A percentile compares a stretch with the other conserved stretches of the same genome.
phyloP scores from a whole-genome alignment of 495 filamentous ascomycete species.

The Tuber aestivum region DNA sequence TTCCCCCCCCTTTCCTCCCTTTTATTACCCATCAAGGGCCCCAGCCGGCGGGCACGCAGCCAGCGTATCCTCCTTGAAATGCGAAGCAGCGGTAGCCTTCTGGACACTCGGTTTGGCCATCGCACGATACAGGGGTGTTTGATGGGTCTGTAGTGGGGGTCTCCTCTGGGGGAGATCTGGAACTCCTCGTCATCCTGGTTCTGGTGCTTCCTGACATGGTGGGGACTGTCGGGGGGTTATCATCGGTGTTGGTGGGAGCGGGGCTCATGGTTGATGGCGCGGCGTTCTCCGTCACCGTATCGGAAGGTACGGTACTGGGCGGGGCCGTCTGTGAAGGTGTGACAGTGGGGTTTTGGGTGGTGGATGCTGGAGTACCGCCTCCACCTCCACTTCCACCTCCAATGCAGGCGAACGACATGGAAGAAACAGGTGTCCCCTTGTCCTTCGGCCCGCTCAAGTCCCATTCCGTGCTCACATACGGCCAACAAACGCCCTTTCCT shows the following conservation, averaged over 20 bases:
- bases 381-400: conserved; percentile 4
- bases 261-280: neutral
- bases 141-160: neutral
- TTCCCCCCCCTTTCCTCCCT: neutral
- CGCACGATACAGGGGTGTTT: neutral
- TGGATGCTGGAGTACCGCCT: neutral
- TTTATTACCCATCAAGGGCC: neutral
- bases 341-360: neutral
- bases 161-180: neutral
- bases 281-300: neutral
- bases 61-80: neutral
- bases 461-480: conserved; percentile 52
- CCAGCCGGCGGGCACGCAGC: neutral
- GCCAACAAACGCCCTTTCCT: conserved; percentile 51
- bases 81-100: neutral
- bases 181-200: neutral
- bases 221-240: too few species aligned
- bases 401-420: conserved; percentile 51
- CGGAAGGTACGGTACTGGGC: neutral
- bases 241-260: neutral
- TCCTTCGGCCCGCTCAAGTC: conserved; percentile 42
- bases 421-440: conserved; percentile 39
- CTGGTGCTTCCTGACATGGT: too few species aligned
- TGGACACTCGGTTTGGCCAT: neutral
- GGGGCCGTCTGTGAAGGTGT: neutral